These are phyloP conservation scores for Bisporella sp. DNA, from an alignment of 2,329 filamentous ascomycete genomes.

Conservation along the genomic window DNA sequence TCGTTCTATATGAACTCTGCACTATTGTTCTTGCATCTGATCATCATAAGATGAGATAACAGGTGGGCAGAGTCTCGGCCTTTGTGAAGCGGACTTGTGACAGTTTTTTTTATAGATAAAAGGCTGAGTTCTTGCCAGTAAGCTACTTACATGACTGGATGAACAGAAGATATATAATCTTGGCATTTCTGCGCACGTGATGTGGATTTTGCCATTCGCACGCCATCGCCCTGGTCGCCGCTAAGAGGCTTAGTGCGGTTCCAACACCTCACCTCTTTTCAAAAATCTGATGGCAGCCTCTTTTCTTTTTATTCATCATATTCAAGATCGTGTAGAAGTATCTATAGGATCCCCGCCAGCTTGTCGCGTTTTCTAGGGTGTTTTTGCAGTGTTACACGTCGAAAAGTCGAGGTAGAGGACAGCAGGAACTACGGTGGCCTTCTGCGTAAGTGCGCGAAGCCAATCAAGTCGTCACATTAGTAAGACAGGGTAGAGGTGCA, in stretches of 20 bases:
- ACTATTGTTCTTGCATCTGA: too few species aligned
- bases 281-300: background rate
- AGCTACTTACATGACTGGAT: too few species aligned
- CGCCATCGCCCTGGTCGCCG: constrained; percentile 1
- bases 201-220: constrained; percentile 1
- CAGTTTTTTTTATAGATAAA: too few species aligned
- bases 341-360: background rate
- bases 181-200: background rate
- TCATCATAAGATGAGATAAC: too few species aligned
- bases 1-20: too few species aligned
- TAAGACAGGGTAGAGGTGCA: background rate
- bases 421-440: background rate
- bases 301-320: background rate
- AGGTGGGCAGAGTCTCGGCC: too few species aligned
- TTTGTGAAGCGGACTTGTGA: too few species aligned
- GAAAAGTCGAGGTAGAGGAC: background rate
- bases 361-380: background rate
- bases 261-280: too few species aligned
- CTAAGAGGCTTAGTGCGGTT: background rate
- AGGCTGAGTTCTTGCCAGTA: too few species aligned
- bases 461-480: background rate
- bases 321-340: background rate
- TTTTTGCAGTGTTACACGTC: background rate
- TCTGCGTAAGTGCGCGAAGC: background rate
- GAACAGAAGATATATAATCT: background rate